Evolutionary conservation across 768 basidiomycete species (phyloP).

Genomic region (Mycena metata): DNA sequence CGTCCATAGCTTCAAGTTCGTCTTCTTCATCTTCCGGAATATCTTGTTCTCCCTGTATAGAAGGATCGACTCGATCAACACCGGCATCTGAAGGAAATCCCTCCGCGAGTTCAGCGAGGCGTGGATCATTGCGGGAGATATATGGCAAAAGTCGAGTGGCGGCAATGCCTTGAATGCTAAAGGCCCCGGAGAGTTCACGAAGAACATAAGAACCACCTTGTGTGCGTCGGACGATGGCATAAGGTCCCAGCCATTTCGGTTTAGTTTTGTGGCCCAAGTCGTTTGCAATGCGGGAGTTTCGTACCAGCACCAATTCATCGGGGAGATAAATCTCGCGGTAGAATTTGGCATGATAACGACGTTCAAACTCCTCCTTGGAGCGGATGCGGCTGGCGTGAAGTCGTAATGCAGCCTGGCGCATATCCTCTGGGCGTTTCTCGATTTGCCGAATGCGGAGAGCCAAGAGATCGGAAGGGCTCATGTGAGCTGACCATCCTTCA

Average conservation of each 20-base stretch:
- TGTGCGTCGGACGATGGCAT: conserved; percentile 13
- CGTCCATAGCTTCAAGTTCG: background rate
- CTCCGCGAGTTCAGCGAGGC: background rate
- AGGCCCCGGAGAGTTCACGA: conserved; percentile 1
- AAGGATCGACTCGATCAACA: background rate
- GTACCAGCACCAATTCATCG: background rate
- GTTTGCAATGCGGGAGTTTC: background rate
- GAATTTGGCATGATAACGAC: background rate
- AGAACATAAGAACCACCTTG: conserved; percentile 17
- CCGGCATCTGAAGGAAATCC: background rate
- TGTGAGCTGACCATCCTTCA: conserved; percentile 25
- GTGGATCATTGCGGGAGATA: background rate
- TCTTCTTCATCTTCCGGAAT: background rate
- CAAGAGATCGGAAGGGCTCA: conserved; percentile 37
- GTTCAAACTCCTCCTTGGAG: background rate
- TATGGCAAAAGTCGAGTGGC: conserved; percentile 7
- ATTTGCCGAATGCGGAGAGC: conserved; percentile 43
- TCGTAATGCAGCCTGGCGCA: background rate
- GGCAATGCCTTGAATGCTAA: conserved; percentile 12
- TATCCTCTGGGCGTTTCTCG: background rate
- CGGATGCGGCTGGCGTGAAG: background rate
- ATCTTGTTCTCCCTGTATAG: background rate
- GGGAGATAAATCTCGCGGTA: background rate
- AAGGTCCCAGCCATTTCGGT: conserved; percentile 15
- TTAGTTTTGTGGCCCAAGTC: background rate